Evolutionary conservation across 1,284 basidiomycete species (phyloP), one percentile per base, ranked within the genome.

Genomic region (Moesziomyces sp.): DNA sequence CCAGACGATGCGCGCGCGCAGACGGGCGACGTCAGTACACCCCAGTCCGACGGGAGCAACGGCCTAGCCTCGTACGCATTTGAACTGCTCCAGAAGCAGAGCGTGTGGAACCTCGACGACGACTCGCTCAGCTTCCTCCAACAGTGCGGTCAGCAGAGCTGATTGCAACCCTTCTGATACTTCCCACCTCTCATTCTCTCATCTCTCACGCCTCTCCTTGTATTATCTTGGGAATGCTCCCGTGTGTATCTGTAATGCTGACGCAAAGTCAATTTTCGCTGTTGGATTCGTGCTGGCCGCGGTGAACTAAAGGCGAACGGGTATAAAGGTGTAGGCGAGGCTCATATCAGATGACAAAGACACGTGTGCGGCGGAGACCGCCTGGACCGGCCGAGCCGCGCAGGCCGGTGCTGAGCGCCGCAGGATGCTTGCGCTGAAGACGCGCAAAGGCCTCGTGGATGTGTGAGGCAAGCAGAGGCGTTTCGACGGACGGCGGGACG

Each of bases 391-490:
- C 69, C 0, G 74, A 74, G n/a, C 65, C 68, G 30, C 75, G 38
- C 7, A 66, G 40, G 13, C 76, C 75, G 18, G 66, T 58, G 19
- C 66, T 49, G 24, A 82, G 60, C 1, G 78, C 61, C 7, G 71
- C 58, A 8, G 66, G 55, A 38, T 69, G 66, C 38, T 58, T 69
- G 18, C 78, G 62, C 57, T 83, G 80, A 24, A 82, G 61, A 30
- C 77, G 55, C 1, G 80, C 66, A 46, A 83, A 83, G 0, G 82
- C 80, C 53, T 82, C 82, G 42, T 76, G 79, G 49, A 83, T 76
- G 55, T 83, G 81, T 23, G 73, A 69, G 8, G 76, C 63, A 26
- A 72, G 61, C 14, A 82, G 61, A 5, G 79, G 80, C 21, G 66
- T 73, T 53, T 70, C 72, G 35, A 58, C 23, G 1, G 56, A 47